Base-by-base conservation (phyloP, 345 rosid species). In the Gossypium australe region DNA sequence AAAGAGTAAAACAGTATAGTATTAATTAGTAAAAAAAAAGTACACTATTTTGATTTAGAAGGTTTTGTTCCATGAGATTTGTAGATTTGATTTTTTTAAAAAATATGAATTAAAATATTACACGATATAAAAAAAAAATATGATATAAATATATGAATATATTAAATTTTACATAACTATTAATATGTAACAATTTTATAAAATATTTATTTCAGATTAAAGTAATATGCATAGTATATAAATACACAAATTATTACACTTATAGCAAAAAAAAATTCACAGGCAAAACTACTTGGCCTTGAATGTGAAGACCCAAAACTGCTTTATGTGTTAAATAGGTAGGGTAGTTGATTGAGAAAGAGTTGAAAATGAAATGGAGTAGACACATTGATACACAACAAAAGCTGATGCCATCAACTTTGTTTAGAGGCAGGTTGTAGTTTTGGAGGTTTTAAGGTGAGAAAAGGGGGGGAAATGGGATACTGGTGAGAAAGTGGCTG, bases 341-440 rank as follows among this genome's bases (percentile, higher is more conserved):
- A 34, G 41, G 12, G 20, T 20, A 8, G 10, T 18, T 56, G 63
- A 27, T 27, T 17, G 49, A 56, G 18, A 52, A 52, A 52, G 56
- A 52, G 18, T 52, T 52, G 56, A 52, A 67, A 47, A 24, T 24
- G 57, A 41, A 13, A 63, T 38, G 70, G n/a, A 67, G 22, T 44
- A 13, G 55, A 67, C 56, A 67, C 56, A 47, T 20, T 49, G 38
- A 16, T 4, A 3, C 20, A 38, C 41, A 27, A 38, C n/a, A 60
- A 55, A 53, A 29, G 74, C n/a, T 55, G 74, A 53, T 55, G 63
- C 62, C 47, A 18, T 71, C 25, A 18, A 55, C 41, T 71, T 61
- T 71, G 11, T 38, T 38, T 55, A 55, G 4, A 25, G 44, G 24
- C 11, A 7, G n/a, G 49, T 29, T 34, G n/a, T 34, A 6, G 64